phyloP scores from a whole-genome alignment of 2,329 filamentous ascomycete genomes.

The Botryotinia convoluta region DNA sequence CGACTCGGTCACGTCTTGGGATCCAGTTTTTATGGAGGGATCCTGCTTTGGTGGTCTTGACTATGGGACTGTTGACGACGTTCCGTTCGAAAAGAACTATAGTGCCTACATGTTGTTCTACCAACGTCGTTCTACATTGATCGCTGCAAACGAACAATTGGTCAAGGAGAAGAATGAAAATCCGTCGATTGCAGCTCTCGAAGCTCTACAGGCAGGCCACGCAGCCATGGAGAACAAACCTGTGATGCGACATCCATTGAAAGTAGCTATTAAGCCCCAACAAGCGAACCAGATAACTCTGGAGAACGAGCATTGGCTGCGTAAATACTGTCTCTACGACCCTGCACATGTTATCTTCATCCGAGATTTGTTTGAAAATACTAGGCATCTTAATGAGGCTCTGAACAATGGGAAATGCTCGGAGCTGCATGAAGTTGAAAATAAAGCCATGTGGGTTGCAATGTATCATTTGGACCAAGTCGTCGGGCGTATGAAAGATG shows the following conservation, averaged over 20 bases:
- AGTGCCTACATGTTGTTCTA: conserved; percentile 99
- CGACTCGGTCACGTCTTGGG: conserved; percentile 73
- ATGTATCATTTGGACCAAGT: conserved; percentile 73
- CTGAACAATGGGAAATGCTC: conserved; percentile 51
- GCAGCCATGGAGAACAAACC: conserved; percentile 31
- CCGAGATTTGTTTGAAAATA: conserved; percentile 56
- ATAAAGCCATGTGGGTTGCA: conserved; percentile 52
- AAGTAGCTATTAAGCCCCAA: conserved; percentile 45
- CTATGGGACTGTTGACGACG: conserved; percentile 47
- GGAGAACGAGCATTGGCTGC: conserved; percentile 72
- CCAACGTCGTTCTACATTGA: conserved; percentile 69
- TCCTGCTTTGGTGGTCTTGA: conserved; percentile 78
- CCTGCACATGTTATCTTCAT: conserved; percentile 67
- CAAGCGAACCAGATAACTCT: conserved; percentile 60
- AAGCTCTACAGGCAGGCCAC: neutral
- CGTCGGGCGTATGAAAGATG: conserved; percentile 67
- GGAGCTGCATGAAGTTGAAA: conserved; percentile 47
- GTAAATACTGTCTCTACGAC: conserved; percentile 78
- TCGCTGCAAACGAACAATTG: conserved; percentile 50
- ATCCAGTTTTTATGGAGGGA: conserved; percentile 67
- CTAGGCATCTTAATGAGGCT: conserved; percentile 49
- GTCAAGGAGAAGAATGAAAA: neutral
- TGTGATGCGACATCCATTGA: conserved; percentile 43
- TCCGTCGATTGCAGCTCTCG: neutral
- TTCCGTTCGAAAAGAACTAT: conserved; percentile 64